Evolutionary conservation across 1,139 yeast species (phyloP), one percentile per base, ranked within the genome.

Genomic region (Tardiomyces depauwii): DNA sequence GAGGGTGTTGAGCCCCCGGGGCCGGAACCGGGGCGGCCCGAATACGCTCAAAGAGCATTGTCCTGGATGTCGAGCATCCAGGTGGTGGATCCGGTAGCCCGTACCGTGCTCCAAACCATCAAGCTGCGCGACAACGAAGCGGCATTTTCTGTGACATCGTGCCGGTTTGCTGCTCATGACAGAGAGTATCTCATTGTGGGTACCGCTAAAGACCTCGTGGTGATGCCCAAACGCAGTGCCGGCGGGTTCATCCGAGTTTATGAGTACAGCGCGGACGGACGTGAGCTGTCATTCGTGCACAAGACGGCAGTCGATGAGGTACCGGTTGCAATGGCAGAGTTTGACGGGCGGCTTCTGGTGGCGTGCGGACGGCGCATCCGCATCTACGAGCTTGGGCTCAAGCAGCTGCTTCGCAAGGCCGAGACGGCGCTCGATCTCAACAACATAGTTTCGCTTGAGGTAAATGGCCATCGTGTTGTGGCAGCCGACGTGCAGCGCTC

Each of bases 381-480:
- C 18, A 56, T 86, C 7, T 88, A 75, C 59, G 93, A 82, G 39
- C 53, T 88, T 36, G 98, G 98, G 1, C 73, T 73, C 54, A 83
- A 81, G 52, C 96, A 88, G 58, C 67, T 91, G 39, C 70, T 91
- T 46, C 73, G 83, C 46, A 86, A 86, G 58, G 70, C 82, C 0
- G 49, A 66, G 55, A 18, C 59, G 71, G 42, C 68, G n/a, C 47
- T 64, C 12, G 47, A 52, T 62, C 45, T 74, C 50, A 53, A 63
- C 16, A 68, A 69, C 41, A 78, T 87, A 21, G 72, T 74, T 12
- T 71, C 73, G 18, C 44, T 88, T 2, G 64, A 71, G 14, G 66
- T 77, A 42, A 74, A 74, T 46, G 84, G 84, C 1, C 68, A 72
- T 45, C 65, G 91, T 41, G 62, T 88, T 1, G 78, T 77, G 2